Percentiles rank a stretch among this genome's conserved stretches.
Evolutionary conservation across 208 protist genomes (phyloP).

Genomic region (Acanthamoeba divionensis): DNA sequence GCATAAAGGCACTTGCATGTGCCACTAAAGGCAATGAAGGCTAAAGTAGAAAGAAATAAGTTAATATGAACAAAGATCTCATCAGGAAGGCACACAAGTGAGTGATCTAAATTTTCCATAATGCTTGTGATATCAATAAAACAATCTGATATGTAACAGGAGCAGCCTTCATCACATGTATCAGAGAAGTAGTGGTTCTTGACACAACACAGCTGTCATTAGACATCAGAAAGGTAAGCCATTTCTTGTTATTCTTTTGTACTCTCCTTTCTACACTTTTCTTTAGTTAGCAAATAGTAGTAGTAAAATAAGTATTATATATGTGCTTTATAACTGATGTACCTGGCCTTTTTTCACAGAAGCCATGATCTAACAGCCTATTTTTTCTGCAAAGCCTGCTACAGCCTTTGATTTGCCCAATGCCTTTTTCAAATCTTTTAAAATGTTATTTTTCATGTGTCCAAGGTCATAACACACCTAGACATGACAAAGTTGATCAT

Average conservation of each 20-base stretch:
- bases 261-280: not conserved
- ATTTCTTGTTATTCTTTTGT: not conserved
- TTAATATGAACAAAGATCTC: not conserved
- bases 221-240: not conserved
- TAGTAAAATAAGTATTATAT: not conserved
- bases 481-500: not conserved
- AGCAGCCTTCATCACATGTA: not conserved
- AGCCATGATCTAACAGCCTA: not conserved
- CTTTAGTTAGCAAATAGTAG: not conserved
- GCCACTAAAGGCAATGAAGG: not conserved
- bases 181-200: not conserved
- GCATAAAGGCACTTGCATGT: not conserved
- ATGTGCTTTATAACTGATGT: not conserved
- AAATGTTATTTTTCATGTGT: not conserved
- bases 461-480: not conserved
- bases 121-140: not conserved
- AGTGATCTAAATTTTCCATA: not conserved
- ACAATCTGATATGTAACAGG: not conserved
- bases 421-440: not conserved
- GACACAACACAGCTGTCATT: not conserved
- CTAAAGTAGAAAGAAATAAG: not conserved
- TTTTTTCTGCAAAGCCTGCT: not conserved
- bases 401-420: not conserved
- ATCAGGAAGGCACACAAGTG: not conserved
- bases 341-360: not conserved